Conservation (phyloP, 2,329 filamentous ascomycete species). For the Ceratocystis alfenasii region DNA sequence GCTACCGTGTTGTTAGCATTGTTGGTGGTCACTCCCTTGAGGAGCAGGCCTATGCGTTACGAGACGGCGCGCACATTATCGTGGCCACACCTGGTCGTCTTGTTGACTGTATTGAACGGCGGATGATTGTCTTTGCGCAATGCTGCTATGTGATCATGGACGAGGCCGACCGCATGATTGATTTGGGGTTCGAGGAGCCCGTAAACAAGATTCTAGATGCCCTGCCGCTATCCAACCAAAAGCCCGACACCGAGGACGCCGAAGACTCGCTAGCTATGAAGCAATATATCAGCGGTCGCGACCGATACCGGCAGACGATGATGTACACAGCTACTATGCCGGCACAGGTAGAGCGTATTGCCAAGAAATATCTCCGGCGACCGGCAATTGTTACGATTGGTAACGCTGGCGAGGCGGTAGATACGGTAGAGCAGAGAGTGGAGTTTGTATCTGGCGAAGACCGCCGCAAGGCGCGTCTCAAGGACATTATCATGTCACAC, state of each 20-base stretch:
- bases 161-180: slow-evolving; percentile 98
- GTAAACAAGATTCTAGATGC: slow-evolving; percentile 97
- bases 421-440: slow-evolving; percentile 94
- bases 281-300: slow-evolving; percentile 58
- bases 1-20: slow-evolving; percentile 90
- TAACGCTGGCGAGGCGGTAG: slow-evolving; percentile 87
- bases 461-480: slow-evolving; percentile 89
- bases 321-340: slow-evolving; percentile 99
- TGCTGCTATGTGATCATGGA: slow-evolving; percentile 99
- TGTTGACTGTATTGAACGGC: slow-evolving; percentile 89
- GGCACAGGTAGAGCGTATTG: slow-evolving; percentile 79
- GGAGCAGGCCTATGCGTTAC: slow-evolving; percentile 79
- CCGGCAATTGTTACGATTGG: slow-evolving; percentile 92
- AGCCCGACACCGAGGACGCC: slow-evolving; percentile 84
- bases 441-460: slow-evolving; percentile 87
- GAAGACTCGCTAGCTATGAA: slow-evolving; percentile 82
- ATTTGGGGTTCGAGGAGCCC: slow-evolving; percentile 92
- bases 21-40: slow-evolving; percentile 95
- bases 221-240: slow-evolving; percentile 83
- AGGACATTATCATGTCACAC: slow-evolving; percentile 70
- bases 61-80: slow-evolving; percentile 91
- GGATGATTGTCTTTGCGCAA: slow-evolving; percentile 82
- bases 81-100: slow-evolving; percentile 97
- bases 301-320: slow-evolving; percentile 93
- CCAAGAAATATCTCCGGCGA: slow-evolving; percentile 87